Percentiles rank a stretch among this genome's conserved stretches.
These are phyloP conservation scores for Sideroxylon spinosum DNA, from an alignment of 179 eudicot species.

Conservation along the genomic window DNA sequence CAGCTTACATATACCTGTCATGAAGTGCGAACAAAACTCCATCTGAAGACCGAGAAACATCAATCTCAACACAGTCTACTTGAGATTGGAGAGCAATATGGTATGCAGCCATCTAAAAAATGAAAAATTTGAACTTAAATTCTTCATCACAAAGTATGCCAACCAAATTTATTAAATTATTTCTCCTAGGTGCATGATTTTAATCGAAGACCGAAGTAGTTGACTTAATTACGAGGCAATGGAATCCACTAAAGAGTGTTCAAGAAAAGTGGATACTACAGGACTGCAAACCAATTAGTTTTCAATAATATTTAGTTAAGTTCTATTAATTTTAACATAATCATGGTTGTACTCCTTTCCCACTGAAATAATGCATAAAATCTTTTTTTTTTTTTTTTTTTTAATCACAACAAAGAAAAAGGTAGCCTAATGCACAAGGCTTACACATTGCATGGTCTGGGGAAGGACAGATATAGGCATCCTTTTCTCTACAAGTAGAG, in stretches of 20 bases:
- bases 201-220: constrained; percentile 5
- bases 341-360: not conserved
- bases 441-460: too few species aligned
- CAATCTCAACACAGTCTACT: constrained; percentile 93
- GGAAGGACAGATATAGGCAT: too few species aligned
- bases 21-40: constrained; percentile 87
- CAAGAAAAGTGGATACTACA: not conserved
- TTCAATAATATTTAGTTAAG: not conserved
- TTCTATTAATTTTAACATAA: not conserved
- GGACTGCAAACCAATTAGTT: not conserved
- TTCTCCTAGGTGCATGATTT: not conserved
- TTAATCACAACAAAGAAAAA: too few species aligned
- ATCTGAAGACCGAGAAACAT: constrained; percentile 91
- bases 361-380: not conserved
- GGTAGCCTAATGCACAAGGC: too few species aligned
- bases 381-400: too few species aligned
- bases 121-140: constrained; percentile 13
- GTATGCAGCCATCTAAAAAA: constrained; percentile 64
- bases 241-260: not conserved
- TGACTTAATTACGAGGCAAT: not conserved
- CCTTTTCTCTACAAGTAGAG: too few species aligned
- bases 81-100: constrained; percentile 55
- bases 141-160: not conserved
- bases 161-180: not conserved
- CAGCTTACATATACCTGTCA: constrained; percentile 58